Base-by-base conservation (phyloP, 2,329 filamentous ascomycete species). In the Botrytis elliptica region DNA sequence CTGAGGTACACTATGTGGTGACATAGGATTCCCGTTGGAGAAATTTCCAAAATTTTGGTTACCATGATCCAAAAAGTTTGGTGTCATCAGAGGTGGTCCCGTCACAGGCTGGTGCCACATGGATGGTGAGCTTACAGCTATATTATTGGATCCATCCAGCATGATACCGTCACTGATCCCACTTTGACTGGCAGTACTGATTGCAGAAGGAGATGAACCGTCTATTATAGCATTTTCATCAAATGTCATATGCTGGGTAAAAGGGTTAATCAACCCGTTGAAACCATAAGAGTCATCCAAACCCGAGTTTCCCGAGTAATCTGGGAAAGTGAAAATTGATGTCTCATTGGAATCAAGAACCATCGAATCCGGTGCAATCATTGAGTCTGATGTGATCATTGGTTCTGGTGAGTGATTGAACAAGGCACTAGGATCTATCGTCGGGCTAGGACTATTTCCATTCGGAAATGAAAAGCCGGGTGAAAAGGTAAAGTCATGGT, bases 161-260 rank as follows among this genome's bases (percentile, higher is more conserved):
- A 97, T 94, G 74, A 94, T 90, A 8, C 66, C 66, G 81, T 98
- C 96, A 83, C 93, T 97, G 82, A 95, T 93, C 69, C 92, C 93
- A 81, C 93, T 95, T 80, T 97, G 95, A 83, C 95, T 98, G 74
- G 93, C 93, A 62, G 93, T 97, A 84, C 95, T 98, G 82, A 98
- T 95, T 65, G 94, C 94, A 14, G 96, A 98, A 25, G 96, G 96
- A 22, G 96, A 98, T 18, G 96, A 98, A 74, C 93, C 94, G 79
- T 97, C 95, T 71, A 98, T 89, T 71, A 98, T 89, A 42, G 93
- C 94, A 77, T 91, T 92, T 78, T 97, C 94, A 79, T 87, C 87
- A 81, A 94, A 90, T 12, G 88, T 88, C 86, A 95, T 89, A 18
- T 38, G 38, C 64, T 92, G 89, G 79, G 91, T 89, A 76, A 96